Evolutionary conservation across 345 rosid species (phyloP), one percentile per base, ranked within the genome.

Genomic region (Pseudoturritis turrita): DNA sequence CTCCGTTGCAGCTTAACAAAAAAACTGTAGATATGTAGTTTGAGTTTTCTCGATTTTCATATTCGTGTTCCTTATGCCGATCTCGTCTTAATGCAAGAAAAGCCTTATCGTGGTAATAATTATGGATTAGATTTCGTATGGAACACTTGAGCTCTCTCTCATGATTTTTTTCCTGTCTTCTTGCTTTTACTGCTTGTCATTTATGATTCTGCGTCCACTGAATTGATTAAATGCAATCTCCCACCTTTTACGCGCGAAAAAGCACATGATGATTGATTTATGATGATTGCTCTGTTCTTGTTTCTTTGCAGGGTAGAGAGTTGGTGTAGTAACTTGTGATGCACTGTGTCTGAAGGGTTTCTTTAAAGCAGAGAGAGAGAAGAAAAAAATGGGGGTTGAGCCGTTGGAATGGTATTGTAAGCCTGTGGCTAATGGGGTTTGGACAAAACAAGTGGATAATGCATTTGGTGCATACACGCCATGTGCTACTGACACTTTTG

Each of bases 391-490:
- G 99, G 91, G 86, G 57, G 83, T 83, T 45, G 62, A 75, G 76
- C 85, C 88, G n/a, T 73, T 89, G 78, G 85, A 65, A 23, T 91
- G 98, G 99, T 95, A 86, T 61, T 95, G 99, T 66, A 82, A 65
- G 73, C 99, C 99, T 1, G 88, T 79, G 78, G 65, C 88, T 40
- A 64, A 84, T 74, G 98, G 98, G 69, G 65, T 85, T 65, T 95
- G 99, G 99, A 76, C 89, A 13, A 86, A 69, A 73, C 84, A 70
- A 37, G 97, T 89, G 74, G 85, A 83, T 72, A 95, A 91, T 84
- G 99, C 98, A 12, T 87, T 95, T 77, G 98, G 99, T 51, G 89
- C 87, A 14, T 95, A 91, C 77, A 91, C 99, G 40, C 99, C 99
- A 1, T 91, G 98, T 84, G 94, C 88, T 43, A 86, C 96, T 11